Base-by-base conservation (phyloP, 148 eudicot species). In the Agrostemma githago region DNA sequence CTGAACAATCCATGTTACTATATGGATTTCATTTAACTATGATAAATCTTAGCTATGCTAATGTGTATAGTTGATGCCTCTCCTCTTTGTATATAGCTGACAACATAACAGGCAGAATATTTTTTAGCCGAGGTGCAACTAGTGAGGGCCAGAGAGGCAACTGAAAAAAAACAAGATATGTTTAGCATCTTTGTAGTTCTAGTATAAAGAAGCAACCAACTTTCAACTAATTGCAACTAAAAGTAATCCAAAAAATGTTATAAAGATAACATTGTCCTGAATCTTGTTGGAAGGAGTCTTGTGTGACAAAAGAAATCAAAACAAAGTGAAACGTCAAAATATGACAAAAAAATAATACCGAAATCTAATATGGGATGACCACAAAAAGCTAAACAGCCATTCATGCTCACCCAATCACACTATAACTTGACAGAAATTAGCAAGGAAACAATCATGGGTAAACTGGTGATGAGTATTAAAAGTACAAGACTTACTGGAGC, bases 401-500 rank as follows among this genome's bases (percentile, higher is more conserved):
- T 16, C 42, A 41, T 43, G 5, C 34, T 51, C 14, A 60, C 37
- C 56, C 5, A 68, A 48, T 16, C 42, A 59, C 20, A 46, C 38
- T 16, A 48, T 53, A 72, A 66, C 12, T 20, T 39, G 20, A 21
- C 3, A 42, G 54, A 26, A 38, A 67, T 0, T 1, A 62, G 38
- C 14, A 60, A 19, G 8, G 39, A 66, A 3, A 6, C 34, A 60
- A 34, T 8, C 65, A 61, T 43, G 26, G 8, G 5, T 58, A 57
- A 0, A 26, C 34, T 26, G 34, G 1, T 26, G 34, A 19, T 4
- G 40, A 15, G 59, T 10, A 9, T n/a, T 54, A 57, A 19, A 73
- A 76, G 46, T 41, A 39, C 5, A 48, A 56, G 60, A 79, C 83
- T 72, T 76, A 88, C 90, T 76, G 75, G 86, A 39, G 74, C 66